Evolutionary conservation across 169 alveolate genomes (phyloP).

Genomic region (Plasmodium reichenowi): DNA sequence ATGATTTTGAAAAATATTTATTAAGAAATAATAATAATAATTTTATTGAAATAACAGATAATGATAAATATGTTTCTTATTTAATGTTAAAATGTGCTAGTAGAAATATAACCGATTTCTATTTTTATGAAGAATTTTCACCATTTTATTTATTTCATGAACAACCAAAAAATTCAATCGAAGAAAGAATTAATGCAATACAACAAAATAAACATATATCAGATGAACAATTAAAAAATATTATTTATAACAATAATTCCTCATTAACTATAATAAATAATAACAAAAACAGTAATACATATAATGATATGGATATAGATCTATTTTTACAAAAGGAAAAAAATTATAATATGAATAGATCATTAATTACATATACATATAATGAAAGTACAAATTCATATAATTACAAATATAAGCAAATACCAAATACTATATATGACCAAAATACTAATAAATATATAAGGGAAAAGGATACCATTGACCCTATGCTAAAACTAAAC

Average conservation of each 20-base stretch:
- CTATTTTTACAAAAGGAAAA: slow-evolving; percentile 70
- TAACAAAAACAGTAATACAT: neutral
- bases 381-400: slow-evolving; percentile 60
- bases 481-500: slow-evolving; percentile 82
- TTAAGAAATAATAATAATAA: slow-evolving; percentile 67
- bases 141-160: slow-evolving; percentile 75
- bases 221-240: slow-evolving; percentile 68
- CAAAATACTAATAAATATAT: slow-evolving; percentile 69
- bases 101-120: slow-evolving; percentile 69
- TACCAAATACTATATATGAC: slow-evolving; percentile 73
- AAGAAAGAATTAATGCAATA: slow-evolving; percentile 46
- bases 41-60: slow-evolving; percentile 45
- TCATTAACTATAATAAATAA: slow-evolving; percentile 24
- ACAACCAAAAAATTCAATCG: slow-evolving; percentile 60
- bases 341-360: slow-evolving; percentile 65
- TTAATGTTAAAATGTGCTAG: slow-evolving; percentile 75
- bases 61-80: slow-evolving; percentile 42
- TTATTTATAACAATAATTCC: slow-evolving; percentile 46
- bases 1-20: slow-evolving; percentile 68
- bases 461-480: slow-evolving; percentile 82
- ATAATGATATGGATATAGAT: slow-evolving; percentile 70
- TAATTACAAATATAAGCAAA: slow-evolving; percentile 68
- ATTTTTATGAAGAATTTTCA: slow-evolving; percentile 72
- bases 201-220: slow-evolving; percentile 70
- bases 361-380: slow-evolving; percentile 54